Conservation (phyloP, 495 filamentous ascomycete species). For the Bombardia bombarda region DNA sequence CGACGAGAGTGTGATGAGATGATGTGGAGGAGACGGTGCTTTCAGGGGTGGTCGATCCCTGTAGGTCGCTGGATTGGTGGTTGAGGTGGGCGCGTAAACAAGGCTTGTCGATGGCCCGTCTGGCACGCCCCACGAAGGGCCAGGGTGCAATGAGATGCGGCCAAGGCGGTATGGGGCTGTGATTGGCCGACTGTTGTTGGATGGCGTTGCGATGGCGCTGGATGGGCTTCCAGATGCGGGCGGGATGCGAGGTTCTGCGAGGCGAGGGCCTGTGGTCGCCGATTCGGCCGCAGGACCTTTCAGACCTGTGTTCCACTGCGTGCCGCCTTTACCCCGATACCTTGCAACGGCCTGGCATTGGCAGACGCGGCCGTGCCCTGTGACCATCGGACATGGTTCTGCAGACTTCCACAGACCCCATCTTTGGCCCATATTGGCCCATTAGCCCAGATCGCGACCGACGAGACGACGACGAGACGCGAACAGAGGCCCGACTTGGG, state of each 20-base stretch:
- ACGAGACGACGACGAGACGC: too few relatives aligned
- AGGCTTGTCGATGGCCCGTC: slow-evolving; percentile 35
- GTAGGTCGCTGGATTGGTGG: slow-evolving; percentile 26
- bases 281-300: slow-evolving; percentile 30
- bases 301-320: slow-evolving; percentile 27
- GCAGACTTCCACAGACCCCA: not conserved
- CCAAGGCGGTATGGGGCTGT: slow-evolving; percentile 22
- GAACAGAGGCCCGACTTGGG: slow-evolving; percentile 1
- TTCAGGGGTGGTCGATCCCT: slow-evolving; percentile 27
- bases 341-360: slow-evolving; percentile 20
- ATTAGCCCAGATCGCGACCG: too few relatives aligned
- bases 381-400: slow-evolving; percentile 7
- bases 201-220: too few relatives aligned
- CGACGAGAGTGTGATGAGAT: slow-evolving; percentile 12
- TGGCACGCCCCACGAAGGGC: slow-evolving; percentile 24
- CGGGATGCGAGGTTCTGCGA: too few relatives aligned
- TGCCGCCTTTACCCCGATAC: slow-evolving; percentile 21
- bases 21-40: slow-evolving; percentile 19
- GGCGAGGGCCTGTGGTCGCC: slow-evolving; percentile 20
- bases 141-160: slow-evolving; percentile 36
- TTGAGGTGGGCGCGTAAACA: slow-evolving; percentile 42
- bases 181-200: slow-evolving; percentile 40
- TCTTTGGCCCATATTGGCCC: too few relatives aligned
- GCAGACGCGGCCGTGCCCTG: slow-evolving; percentile 14
- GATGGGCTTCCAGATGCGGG: slow-evolving; percentile 17